Evolutionary conservation across 768 basidiomycete genomes (phyloP).

Genomic region (Sporobolomyces pararoseus): DNA sequence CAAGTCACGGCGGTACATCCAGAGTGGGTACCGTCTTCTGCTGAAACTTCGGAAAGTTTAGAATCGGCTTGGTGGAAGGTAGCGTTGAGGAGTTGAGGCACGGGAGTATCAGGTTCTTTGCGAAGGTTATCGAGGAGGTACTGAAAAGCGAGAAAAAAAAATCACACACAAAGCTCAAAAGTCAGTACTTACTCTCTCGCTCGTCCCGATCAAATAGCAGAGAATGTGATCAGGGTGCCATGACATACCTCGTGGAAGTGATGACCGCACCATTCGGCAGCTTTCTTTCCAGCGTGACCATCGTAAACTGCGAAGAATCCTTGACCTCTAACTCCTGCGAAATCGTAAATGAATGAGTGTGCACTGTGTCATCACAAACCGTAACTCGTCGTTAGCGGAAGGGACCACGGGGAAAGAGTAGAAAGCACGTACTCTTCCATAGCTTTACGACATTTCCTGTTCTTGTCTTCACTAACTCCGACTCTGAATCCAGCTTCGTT

Average conservation of each 20-base stretch:
- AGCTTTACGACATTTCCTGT: constrained; percentile 75
- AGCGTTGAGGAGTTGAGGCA: constrained; percentile 86
- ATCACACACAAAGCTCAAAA: too few species aligned
- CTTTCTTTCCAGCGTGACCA: constrained; percentile 96
- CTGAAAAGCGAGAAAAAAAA: too few species aligned
- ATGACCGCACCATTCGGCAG: constrained; percentile 96
- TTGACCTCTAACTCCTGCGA: constrained; percentile 76
- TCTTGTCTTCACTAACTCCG: constrained; percentile 70
- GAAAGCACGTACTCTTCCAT: constrained; percentile 99
- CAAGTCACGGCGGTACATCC: constrained; percentile 97
- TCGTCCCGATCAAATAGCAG: too few species aligned
- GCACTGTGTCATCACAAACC: too few species aligned
- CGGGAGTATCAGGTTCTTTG: constrained; percentile 55
- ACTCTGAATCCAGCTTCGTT: constrained; percentile 58
- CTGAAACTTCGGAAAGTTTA: constrained; percentile 74
- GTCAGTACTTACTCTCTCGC: too few species aligned
- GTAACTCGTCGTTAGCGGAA: too few species aligned
- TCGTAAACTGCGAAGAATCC: constrained; percentile 99
- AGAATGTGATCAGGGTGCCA: too few species aligned
- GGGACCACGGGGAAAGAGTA: too few species aligned
- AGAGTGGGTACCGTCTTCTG: constrained; percentile 76
- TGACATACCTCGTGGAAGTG: constrained; percentile 92
- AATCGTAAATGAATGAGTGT: constrained; percentile 92
- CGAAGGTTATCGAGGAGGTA: constrained; percentile 67
- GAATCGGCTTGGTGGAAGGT: constrained; percentile 92